phyloP scores from a whole-genome alignment of 495 filamentous ascomycete genomes.

The Tuber calosporum region DNA sequence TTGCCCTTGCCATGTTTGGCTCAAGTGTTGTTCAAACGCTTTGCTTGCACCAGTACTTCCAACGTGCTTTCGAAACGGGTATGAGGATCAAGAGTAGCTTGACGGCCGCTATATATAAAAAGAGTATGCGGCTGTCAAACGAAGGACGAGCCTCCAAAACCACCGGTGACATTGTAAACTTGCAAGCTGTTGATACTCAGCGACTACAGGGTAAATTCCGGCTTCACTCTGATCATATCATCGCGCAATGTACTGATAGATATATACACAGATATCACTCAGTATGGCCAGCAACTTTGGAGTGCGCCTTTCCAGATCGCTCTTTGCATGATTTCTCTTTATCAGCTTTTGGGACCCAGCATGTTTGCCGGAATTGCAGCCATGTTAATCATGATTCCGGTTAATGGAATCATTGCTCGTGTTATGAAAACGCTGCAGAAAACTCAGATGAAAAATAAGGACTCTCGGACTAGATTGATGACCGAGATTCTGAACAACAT shows the following conservation, averaged over 20 bases:
- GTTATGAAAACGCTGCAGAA: slow-evolving; percentile 94
- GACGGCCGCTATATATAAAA: slow-evolving; percentile 85
- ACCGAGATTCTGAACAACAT: slow-evolving; percentile 99
- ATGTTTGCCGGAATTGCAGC: slow-evolving; percentile 95
- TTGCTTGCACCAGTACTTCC: slow-evolving; percentile 89
- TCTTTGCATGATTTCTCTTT: slow-evolving; percentile 90
- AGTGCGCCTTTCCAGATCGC: slow-evolving; percentile 94
- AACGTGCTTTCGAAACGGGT: slow-evolving; percentile 84
- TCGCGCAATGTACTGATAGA: slow-evolving; percentile 1
- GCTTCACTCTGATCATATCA: slow-evolving; percentile 2
- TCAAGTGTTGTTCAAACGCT: slow-evolving; percentile 77
- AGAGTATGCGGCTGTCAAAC: slow-evolving; percentile 81
- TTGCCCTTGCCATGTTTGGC: slow-evolving; percentile 86
- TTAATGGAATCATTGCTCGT: slow-evolving; percentile 87
- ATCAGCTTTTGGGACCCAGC: slow-evolving; percentile 83
- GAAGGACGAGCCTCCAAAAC: slow-evolving; percentile 86
- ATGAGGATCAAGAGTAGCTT: slow-evolving; percentile 91
- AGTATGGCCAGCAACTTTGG: slow-evolving; percentile 90
- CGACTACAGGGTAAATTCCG: slow-evolving; percentile 55
- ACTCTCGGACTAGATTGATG: slow-evolving; percentile 83
- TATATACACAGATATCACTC: slow-evolving; percentile 61
- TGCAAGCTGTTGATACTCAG: slow-evolving; percentile 97
- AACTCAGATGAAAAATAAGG: slow-evolving; percentile 98
- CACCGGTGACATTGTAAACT: slow-evolving; percentile 97
- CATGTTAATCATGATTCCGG: slow-evolving; percentile 95